These are phyloP conservation scores for Penicillium frequentans DNA, from an alignment of 2,329 filamentous ascomycete genomes.

Conservation along the genomic window DNA sequence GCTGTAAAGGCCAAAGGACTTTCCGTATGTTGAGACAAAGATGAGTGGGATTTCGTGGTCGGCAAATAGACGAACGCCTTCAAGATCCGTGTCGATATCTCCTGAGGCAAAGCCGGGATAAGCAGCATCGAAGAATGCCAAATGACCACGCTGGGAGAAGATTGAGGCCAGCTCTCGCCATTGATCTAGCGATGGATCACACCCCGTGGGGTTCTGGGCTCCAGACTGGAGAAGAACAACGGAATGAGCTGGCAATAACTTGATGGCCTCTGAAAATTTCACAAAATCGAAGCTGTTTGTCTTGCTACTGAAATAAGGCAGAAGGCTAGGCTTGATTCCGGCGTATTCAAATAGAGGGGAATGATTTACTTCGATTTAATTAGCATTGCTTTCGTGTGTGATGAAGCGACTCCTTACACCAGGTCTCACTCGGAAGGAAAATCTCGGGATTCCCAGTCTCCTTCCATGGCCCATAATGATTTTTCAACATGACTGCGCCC, in stretches of 20 bases:
- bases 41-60: slow-evolving; percentile 12
- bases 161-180: slow-evolving; percentile 10
- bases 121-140: slow-evolving; percentile 17
- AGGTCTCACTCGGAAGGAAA: slow-evolving; percentile 12
- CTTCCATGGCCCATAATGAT: slow-evolving; percentile 16
- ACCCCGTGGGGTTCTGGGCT: slow-evolving; percentile 17
- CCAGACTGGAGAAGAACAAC: slow-evolving; percentile 14
- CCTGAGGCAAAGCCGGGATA: slow-evolving; percentile 17
- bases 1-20: slow-evolving; percentile 16
- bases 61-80: slow-evolving; percentile 10
- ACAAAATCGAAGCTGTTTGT: slow-evolving; percentile 13
- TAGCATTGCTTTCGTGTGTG: not conserved
- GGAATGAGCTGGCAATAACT: slow-evolving; percentile 10
- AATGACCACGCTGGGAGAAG: slow-evolving; percentile 8
- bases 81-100: slow-evolving; percentile 12
- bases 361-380: slow-evolving; percentile 9
- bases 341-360: slow-evolving; percentile 7
- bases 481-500: slow-evolving; percentile 6
- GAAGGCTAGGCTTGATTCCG: slow-evolving; percentile 9
- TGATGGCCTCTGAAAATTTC: slow-evolving; percentile 2
- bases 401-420: not conserved
- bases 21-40: slow-evolving; percentile 13
- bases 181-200: slow-evolving; percentile 13
- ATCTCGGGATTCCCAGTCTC: slow-evolving; percentile 7
- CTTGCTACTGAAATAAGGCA: slow-evolving; percentile 12